These are phyloP conservation scores for Mallotus japonicus DNA, from an alignment of 441 rosid species.

Conservation along the genomic window DNA sequence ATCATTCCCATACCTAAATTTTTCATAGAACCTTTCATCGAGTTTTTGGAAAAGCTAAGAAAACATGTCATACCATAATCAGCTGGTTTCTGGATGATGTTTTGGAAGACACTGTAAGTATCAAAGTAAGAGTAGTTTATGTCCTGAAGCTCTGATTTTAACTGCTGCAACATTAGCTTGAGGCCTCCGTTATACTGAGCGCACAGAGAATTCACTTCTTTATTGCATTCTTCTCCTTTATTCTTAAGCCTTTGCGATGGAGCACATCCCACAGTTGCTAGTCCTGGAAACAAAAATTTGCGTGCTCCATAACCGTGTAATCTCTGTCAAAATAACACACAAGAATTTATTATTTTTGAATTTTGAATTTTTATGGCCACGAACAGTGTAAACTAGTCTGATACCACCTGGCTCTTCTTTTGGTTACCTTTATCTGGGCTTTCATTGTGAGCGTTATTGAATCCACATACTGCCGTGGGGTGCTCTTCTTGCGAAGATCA, in stretches of 20 bases:
- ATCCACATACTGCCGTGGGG: conserved; percentile 46
- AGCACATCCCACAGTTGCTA: conserved; percentile 54
- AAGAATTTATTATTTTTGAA: neutral
- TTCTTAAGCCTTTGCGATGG: conserved; percentile 49
- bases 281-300: conserved; percentile 50
- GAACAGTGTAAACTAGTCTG: too few relatives aligned
- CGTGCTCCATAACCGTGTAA: conserved; percentile 51
- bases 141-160: conserved; percentile 44
- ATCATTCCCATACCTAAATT: neutral
- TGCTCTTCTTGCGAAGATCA: conserved; percentile 31
- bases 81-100: conserved; percentile 47
- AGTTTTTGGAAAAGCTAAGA: conserved; percentile 15
- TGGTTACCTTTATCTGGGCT: conserved; percentile 51
- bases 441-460: conserved; percentile 46
- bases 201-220: conserved; percentile 40
- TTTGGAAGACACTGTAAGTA: conserved; percentile 36
- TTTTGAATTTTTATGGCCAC: too few relatives aligned
- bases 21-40: neutral
- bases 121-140: conserved; percentile 55
- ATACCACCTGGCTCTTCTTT: too few relatives aligned
- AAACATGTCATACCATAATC: conserved; percentile 39
- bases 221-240: conserved; percentile 44
- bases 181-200: conserved; percentile 43
- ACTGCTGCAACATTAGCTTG: conserved; percentile 36
- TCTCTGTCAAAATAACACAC: conserved; percentile 39